A percentile compares a stretch with the other conserved stretches of the same genome.
phyloP scores from a whole-genome alignment of 495 filamentous ascomycete genomes.

The Penicillium samsonianum region DNA sequence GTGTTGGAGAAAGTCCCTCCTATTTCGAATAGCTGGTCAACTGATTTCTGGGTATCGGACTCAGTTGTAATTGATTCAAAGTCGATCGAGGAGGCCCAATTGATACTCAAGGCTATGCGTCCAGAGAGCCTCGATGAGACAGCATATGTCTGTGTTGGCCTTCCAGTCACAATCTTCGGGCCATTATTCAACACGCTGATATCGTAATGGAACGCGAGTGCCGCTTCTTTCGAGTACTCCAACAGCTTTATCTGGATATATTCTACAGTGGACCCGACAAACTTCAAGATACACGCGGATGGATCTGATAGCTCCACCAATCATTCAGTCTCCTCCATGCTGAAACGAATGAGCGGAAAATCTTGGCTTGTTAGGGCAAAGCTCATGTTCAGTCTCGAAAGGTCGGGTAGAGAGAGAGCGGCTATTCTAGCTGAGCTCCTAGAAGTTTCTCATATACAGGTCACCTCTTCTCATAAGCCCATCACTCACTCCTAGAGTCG shows the following conservation, averaged over 20 bases:
- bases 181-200: constrained; percentile 16
- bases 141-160: no score
- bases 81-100: no score
- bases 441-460: constrained; percentile 4
- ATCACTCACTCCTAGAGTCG: neutral
- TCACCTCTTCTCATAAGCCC: no score
- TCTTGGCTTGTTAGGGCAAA: constrained; percentile 5
- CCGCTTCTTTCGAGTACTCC: constrained; percentile 13
- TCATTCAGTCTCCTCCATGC: no score
- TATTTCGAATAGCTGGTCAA: no score
- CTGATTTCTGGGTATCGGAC: no score
- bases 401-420: neutral
- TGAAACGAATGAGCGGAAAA: neutral
- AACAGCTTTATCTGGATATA: constrained; percentile 16
- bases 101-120: no score
- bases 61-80: no score
- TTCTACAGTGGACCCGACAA: constrained; percentile 5
- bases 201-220: constrained; percentile 8
- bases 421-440: constrained; percentile 4
- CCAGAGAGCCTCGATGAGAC: no score
- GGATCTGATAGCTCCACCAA: neutral
- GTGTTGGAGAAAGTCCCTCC: no score
- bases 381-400: constrained; percentile 1
- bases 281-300: neutral
- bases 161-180: constrained; percentile 9